phyloP scores from a whole-genome alignment of 495 filamentous ascomycete genomes.

The Penicillium nucicola region DNA sequence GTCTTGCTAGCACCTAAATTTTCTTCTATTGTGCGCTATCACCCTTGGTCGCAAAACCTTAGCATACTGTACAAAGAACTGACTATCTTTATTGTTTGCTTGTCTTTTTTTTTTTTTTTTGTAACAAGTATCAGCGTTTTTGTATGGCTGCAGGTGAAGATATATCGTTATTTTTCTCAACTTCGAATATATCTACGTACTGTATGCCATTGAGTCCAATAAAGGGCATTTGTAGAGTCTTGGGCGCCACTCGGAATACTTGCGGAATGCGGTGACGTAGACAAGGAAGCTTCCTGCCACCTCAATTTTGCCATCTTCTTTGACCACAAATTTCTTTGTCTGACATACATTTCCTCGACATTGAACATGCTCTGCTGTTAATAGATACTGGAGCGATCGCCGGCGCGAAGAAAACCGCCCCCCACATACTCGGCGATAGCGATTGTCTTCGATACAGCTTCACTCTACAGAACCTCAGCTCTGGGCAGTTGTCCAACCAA shows the following conservation, averaged over 20 bases:
- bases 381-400: neutral
- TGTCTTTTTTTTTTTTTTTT: too few relatives aligned
- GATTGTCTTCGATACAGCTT: neutral
- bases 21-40: neutral
- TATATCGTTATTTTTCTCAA: too few relatives aligned
- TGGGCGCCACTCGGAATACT: neutral
- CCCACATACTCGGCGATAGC: conserved; percentile 1
- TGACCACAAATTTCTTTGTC: neutral
- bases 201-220: too few relatives aligned
- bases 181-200: too few relatives aligned
- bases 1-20: conserved; percentile 2
- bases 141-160: too few relatives aligned
- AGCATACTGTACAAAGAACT: neutral
- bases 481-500: neutral
- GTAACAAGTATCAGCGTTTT: too few relatives aligned
- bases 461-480: neutral
- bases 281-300: conserved; percentile 6
- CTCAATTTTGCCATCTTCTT: neutral
- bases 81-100: neutral
- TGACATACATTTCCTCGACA: neutral
- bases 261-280: conserved; percentile 2
- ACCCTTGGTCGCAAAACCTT: neutral
- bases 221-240: too few relatives aligned
- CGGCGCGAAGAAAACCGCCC: neutral
- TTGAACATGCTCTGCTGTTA: neutral